Base-by-base conservation (phyloP, 164 flowering plant species). In the Nymphaea colorata region DNA sequence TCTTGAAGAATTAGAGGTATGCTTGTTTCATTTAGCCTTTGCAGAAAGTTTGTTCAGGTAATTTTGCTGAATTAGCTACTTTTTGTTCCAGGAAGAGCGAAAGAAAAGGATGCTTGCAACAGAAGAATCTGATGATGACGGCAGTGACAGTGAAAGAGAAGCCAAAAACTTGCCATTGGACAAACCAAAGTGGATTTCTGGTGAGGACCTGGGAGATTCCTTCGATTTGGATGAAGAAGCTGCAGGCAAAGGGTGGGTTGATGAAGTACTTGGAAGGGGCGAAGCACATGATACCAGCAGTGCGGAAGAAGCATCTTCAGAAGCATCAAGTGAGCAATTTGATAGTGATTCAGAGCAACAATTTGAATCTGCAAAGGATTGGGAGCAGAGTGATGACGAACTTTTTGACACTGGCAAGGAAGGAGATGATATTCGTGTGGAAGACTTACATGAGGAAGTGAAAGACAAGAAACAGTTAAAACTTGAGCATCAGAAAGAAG, bases 341-440 rank as follows among this genome's bases (percentile, higher is more conserved):
- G 57, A 67, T 67, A 78, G 70, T 43, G 73, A 67, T 15, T 57
- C 68, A 64, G 75, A 62, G 61, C 3, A 25, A 25, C 78, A 73
- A 44, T 47, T 70, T 51, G 61, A 60, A 41, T 77, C 86, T 43
- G 65, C 90, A 57, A 83, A 86, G 79, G 99, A 89, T 66, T 95
- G 96, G 98, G 97, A 90, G 70, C 97, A 92, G 72, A 90, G 93
- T 79, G 98, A 95, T 78, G 96, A 94, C 68, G 94, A 89, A 3
- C 66, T 74, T 45, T 66, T 81, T 60, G 75, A 74, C 17, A 73
- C 82, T 41, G 82, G 85, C 73, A 66, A 69, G 61, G 87, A 79
- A 42, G 83, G 67, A 55, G 85, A 79, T 25, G 81, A 78, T 14
- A n/a, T 62, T 66, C 47, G 18, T 70, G 67, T 79, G 70, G 66